Evolutionary conservation across 352 stramenopile genomes (phyloP), one percentile per base, ranked within the genome.

Genomic region (Globisporangium nagaii): DNA sequence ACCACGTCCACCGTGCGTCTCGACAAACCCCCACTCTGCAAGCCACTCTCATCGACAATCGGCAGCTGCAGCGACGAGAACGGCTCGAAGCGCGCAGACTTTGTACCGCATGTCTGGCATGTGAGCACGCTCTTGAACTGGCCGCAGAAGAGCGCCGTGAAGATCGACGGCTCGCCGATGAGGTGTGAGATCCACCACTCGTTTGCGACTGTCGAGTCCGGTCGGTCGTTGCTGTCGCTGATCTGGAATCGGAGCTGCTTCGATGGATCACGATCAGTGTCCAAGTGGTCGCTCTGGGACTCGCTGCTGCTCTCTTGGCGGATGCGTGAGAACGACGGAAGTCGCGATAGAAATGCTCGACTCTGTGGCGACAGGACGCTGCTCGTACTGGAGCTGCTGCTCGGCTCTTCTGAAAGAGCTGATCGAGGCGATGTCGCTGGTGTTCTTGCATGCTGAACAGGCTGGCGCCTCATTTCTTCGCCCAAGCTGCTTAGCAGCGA

Each of bases 131-230:
- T 96, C 67, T 98, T 98, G 70, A 98, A 99, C 70, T 99, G 96
- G 0, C 96, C 97, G 13, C 79, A 94, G 58, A 99, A 99, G 1
- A 99, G 73, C 17, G 89, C 86, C 2, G 97, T 96, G 44, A 99
- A 85, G 17, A 98, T 90, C 12, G 86, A 98, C 25, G 96, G 81
- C 57, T 99, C 96, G 40, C 92, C 62, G 41, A 96, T 78, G 22
- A 99, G 75, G 64, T 99, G 93, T 42, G 97, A 94, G 9, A 86
- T 73, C 97, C 97, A 99, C 94, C 96, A 99, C 58, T 98, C 97
- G 35, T 96, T 85, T 25, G 96, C 96, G 6, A 99, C 76, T 46
- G 96, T 82, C 0, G 71, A 74, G 65, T 99, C 96, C 2, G 86
- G 80, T 5, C 95, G 79, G n/a, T 88, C 93, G 59, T 98, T 83